These are phyloP conservation scores for Medicago lupulina DNA, from an alignment of 306 rosid genomes.

Conservation along the genomic window DNA sequence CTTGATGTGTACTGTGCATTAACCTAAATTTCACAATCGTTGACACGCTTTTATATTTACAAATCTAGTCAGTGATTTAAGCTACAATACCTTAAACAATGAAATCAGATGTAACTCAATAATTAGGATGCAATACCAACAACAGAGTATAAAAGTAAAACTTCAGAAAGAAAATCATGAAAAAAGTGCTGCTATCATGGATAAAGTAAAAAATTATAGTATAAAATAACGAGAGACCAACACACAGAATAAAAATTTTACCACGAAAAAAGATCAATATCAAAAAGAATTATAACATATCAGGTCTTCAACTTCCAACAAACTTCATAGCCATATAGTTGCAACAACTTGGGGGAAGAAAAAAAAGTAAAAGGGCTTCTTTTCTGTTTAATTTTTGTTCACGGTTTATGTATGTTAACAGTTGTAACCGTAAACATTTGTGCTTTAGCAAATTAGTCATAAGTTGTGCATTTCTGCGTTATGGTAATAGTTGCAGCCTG, in stretches of 20 bases:
- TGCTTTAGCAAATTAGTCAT: constrained; percentile 27
- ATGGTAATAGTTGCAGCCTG: neutral
- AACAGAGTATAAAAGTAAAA: neutral
- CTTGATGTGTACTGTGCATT: constrained; percentile 8
- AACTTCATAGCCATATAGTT: constrained; percentile 5
- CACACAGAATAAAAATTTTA: neutral
- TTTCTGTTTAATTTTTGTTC: constrained; percentile 25
- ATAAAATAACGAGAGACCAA: neutral
- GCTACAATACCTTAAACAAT: constrained; percentile 8
- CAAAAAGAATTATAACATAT: neutral
- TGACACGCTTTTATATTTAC: constrained; percentile 15
- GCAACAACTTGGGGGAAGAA: neutral
- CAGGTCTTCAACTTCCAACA: constrained; percentile 25
- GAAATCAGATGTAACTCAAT: neutral
- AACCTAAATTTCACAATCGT: constrained; percentile 5
- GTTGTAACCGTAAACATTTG: neutral
- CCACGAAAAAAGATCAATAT: neutral
- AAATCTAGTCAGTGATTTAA: constrained; percentile 14
- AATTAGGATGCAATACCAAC: neutral
- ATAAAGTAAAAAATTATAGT: too few relatives aligned
- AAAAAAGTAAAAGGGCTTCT: neutral
- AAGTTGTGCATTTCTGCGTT: neutral
- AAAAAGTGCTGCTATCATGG: too few relatives aligned
- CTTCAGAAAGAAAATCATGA: neutral
- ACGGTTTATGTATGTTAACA: neutral